Evolutionary conservation across 2,329 filamentous ascomycete genomes (phyloP), one percentile per base, ranked within the genome.

Genomic region (Periglandula ipomoeae): DNA sequence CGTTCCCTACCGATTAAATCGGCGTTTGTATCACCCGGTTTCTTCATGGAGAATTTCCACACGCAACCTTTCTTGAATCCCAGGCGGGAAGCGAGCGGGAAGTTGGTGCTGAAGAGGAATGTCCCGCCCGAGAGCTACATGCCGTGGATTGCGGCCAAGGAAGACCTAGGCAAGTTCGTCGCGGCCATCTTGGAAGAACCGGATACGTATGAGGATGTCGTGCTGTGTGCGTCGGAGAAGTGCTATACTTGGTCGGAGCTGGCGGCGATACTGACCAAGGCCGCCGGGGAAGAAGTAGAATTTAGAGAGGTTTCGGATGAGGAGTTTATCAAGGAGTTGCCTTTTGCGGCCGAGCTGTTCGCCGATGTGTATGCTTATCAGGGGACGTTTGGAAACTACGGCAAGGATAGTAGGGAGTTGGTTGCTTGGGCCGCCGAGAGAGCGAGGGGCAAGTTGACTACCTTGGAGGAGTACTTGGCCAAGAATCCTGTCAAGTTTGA

Each of bases 161-260:
- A 55, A 0, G 72, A 78, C 49, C 70, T 67, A 1, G 75, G 74
- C 8, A 68, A 68, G 44, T 73, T 61, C 49, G 53, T 70, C 6
- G 65, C 58, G 2, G 61, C 66, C 6, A 68, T 74, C 20, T 61
- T 74, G 0, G 65, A 63, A 1, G 58, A 74, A 13, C 69, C 70
- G 0, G 70, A 70, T 0, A 63, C 65, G 43, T 69, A 69, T 20
- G 60, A 68, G 1, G 71, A 71, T 13, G 69, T 68, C 52, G 65
- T 59, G 3, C 63, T 80, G 26, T 62, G 66, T 17, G 75, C 65
- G 0, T 73, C 74, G 0, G 57, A 61, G 15, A 62, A 63, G 64
- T 51, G 71, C 4, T 63, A 64, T 48, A 56, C 63, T 4, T 56
- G 67, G 7, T 55, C 63, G 2, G 64, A 75, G 24, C 61, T 75